Conservation (phyloP, 2,329 filamentous ascomycete genomes). For the Aspergillus sp. region DNA sequence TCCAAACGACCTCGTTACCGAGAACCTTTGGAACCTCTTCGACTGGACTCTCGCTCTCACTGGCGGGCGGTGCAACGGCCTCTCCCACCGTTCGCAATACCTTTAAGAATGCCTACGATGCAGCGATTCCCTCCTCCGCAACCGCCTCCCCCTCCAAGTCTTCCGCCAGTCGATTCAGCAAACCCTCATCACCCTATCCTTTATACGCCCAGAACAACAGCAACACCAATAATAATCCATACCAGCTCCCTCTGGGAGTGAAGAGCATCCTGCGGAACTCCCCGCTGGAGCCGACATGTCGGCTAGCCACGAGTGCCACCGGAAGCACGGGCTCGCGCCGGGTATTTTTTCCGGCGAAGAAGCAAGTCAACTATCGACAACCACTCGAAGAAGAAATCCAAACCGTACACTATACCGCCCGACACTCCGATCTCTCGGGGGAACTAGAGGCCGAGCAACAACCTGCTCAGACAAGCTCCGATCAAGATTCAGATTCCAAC, state of each 20-base stretch:
- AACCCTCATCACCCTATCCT: constrained; percentile 32
- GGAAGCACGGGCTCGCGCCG: constrained; percentile 34
- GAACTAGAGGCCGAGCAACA: constrained; percentile 18
- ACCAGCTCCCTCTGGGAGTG: constrained; percentile 45
- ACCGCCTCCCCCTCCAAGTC: constrained; percentile 35
- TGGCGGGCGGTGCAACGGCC: constrained; percentile 47
- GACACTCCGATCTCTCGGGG: constrained; percentile 54
- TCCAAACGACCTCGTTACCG: constrained; percentile 55
- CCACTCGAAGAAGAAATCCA: constrained; percentile 60
- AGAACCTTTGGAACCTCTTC: constrained; percentile 55
- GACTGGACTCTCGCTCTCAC: constrained; percentile 52
- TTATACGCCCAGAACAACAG: constrained; percentile 11
- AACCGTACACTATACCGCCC: constrained; percentile 55
- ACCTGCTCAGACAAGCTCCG: constrained; percentile 16
- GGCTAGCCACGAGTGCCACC: constrained; percentile 33
- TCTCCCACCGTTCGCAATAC: constrained; percentile 64
- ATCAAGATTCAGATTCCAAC: constrained; percentile 29
- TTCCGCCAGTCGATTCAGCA: constrained; percentile 26
- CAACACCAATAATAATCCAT: constrained; percentile 26
- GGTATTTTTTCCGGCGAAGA: constrained; percentile 54
- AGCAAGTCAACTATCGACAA: constrained; percentile 57
- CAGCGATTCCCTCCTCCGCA: constrained; percentile 39
- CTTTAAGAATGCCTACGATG: constrained; percentile 60
- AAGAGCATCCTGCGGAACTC: constrained; percentile 51
- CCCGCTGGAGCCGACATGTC: constrained; percentile 36